Base-by-base conservation (phyloP, 768 basidiomycete species). In the Paxillus involutus region DNA sequence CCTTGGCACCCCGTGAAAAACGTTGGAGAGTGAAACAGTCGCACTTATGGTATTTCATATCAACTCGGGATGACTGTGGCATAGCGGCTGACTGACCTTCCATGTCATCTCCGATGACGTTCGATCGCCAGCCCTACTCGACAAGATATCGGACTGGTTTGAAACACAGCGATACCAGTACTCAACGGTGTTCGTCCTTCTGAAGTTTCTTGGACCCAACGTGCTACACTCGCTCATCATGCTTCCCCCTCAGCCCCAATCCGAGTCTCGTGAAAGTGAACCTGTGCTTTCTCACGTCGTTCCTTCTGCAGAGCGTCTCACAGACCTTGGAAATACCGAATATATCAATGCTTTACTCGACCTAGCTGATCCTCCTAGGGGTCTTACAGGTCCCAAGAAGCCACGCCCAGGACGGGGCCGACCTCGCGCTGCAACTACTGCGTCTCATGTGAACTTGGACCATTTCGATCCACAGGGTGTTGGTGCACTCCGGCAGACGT, bases 391-490 rank as follows among this genome's bases (percentile, higher is more conserved):
- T 32, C 29, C 29, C 29, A 36, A 36, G 39, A 49, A 42, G 3
- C 21, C 32, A 32, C 24, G 9, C 21, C 53, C 6, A 26, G 35
- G 16, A 51, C 14, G 4, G 30, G 30, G 13, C 30, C 35, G 46
- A 40, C 49, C 52, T 33, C 53, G 51, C 9, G 41, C 58, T 0
- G 14, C 5, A 3, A 48, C 64, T 9, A 44, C 4, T n/a, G 30
- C 55, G 13, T 77, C 72, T 46, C 72, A 62, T 51, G 76, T 81
- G 3, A 66, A 72, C 24, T 52, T 81, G 17, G 79, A 77, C 44
- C 76, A 75, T 58, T 85, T 86, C 59, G 83, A 86, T 64, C 81
- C 77, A 1, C 59, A 60, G 17, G 85, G 83, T 9, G 76, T 82
- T 35, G 57, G 47, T 4, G 57, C 59, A 7, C 26, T 65, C 3